Evolutionary conservation across 2,329 filamentous ascomycete species (phyloP).

Genomic region (Chaetomium olivaceum): DNA sequence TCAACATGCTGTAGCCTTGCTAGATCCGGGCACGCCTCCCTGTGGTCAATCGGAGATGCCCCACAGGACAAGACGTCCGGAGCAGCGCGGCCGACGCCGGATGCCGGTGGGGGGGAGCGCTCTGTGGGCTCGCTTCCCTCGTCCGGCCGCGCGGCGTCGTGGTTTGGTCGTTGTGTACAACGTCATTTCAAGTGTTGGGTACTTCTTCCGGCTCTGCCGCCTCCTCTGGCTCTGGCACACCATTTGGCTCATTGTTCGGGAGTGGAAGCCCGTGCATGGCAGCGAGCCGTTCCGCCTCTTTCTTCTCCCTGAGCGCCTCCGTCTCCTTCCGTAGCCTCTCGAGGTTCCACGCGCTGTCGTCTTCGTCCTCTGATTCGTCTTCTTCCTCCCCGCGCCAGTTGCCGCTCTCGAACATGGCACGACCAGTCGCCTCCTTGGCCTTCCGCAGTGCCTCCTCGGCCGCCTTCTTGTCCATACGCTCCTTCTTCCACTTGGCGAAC

Average conservation of each 20-base stretch:
- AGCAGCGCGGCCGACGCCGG: constrained; percentile 19
- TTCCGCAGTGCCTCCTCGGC: constrained; percentile 87
- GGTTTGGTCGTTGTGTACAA: background rate
- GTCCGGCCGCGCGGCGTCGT: constrained; percentile 25
- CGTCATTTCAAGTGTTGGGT: constrained; percentile 33
- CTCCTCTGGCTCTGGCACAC: constrained; percentile 6
- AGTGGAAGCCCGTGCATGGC: constrained; percentile 36
- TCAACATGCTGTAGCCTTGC: constrained; percentile 13
- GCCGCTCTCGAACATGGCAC: constrained; percentile 93
- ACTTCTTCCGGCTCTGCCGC: constrained; percentile 27
- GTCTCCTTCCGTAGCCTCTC: constrained; percentile 83
- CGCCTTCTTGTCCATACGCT: constrained; percentile 90
- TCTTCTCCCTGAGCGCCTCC: constrained; percentile 69
- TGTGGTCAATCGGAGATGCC: constrained; percentile 9
- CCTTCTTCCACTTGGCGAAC: constrained; percentile 97
- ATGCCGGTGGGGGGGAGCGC: constrained; percentile 28
- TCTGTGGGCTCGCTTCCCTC: constrained; percentile 29
- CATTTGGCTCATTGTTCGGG: constrained; percentile 25
- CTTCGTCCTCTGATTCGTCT: constrained; percentile 60
- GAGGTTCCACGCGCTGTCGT: constrained; percentile 69
- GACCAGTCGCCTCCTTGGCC: constrained; percentile 93
- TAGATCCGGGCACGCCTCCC: constrained; percentile 1
- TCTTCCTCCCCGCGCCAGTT: constrained; percentile 75
- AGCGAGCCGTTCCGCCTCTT: constrained; percentile 71
- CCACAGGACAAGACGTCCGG: constrained; percentile 1